A percentile compares a stretch with the other conserved stretches of the same genome.
These are phyloP conservation scores for Boletus rubroflammeus DNA, from an alignment of 768 basidiomycete species.

Conservation along the genomic window DNA sequence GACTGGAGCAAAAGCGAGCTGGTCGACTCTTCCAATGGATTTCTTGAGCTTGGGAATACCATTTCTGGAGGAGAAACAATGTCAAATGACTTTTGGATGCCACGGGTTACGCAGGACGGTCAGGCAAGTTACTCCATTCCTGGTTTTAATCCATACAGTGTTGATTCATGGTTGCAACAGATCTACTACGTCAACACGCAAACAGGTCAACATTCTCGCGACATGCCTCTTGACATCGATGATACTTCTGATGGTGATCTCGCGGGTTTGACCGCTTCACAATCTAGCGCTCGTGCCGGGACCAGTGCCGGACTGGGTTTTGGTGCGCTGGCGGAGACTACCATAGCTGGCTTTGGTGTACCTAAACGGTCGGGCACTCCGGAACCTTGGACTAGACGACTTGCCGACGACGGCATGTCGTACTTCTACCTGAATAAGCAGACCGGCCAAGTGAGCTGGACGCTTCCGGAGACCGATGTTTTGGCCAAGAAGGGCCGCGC, in stretches of 20 bases:
- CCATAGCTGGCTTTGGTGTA: constrained; percentile 56
- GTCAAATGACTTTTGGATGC: constrained; percentile 87
- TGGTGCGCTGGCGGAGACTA: constrained; percentile 33
- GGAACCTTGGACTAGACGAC: constrained; percentile 78
- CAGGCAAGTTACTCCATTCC: constrained; percentile 53
- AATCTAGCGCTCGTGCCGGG: constrained; percentile 53
- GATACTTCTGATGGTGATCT: constrained; percentile 63
- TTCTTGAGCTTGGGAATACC: constrained; percentile 31
- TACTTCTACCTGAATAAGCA: constrained; percentile 76
- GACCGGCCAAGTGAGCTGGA: constrained; percentile 68
- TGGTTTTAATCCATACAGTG: background rate
- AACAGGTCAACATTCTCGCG: constrained; percentile 77
- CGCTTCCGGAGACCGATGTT: constrained; percentile 47
- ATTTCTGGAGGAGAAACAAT: constrained; percentile 31
- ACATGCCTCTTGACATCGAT: constrained; percentile 75
- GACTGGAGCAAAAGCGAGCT: constrained; percentile 41
- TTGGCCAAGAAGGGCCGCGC: constrained; percentile 29
- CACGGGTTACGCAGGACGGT: constrained; percentile 75
- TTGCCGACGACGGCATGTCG: constrained; percentile 79
- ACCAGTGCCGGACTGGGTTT: constrained; percentile 51
- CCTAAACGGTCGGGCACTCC: constrained; percentile 58
- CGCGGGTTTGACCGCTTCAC: constrained; percentile 51
- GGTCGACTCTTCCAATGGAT: constrained; percentile 36
- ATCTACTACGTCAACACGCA: constrained; percentile 94
- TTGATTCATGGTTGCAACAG: constrained; percentile 37